Conservation (phyloP, 331 rosid genomes). For the Malus hybrid region DNA sequence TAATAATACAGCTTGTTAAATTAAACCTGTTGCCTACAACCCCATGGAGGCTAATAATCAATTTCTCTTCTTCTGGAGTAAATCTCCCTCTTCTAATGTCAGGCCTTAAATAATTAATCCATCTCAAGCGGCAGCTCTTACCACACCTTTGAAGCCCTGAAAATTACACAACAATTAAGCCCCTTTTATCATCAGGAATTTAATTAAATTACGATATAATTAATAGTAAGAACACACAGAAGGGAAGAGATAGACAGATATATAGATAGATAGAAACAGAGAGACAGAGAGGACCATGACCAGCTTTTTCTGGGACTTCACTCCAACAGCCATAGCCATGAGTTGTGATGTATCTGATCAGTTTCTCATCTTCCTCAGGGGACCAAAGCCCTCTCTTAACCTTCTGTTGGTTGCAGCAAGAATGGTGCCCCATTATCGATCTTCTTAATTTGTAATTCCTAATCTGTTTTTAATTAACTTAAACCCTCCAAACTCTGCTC, state of each 20-base stretch:
- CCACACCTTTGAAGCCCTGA: conserved; percentile 79
- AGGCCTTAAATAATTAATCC: conserved; percentile 79
- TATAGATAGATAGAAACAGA: too few species aligned
- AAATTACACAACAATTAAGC: not conserved
- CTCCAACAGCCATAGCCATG: conserved; percentile 96
- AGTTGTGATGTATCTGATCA: conserved; percentile 67
- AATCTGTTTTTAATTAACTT: not conserved
- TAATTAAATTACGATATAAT: not conserved
- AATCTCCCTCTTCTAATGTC: conserved; percentile 78
- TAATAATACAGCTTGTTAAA: conserved; percentile 2
- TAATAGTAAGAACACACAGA: not conserved
- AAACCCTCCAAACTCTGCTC: not conserved
- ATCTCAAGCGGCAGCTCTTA: conserved; percentile 72
- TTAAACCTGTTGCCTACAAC: conserved; percentile 73
- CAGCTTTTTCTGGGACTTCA: conserved; percentile 88
- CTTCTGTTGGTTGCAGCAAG: conserved; percentile 91
- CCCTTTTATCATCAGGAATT: not conserved
- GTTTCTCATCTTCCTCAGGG: conserved; percentile 89
- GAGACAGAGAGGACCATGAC: conserved; percentile 16
- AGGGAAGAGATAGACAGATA: not conserved
- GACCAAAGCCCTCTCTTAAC: conserved; percentile 93
- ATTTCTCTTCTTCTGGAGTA: conserved; percentile 63
- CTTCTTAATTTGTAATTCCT: not conserved
- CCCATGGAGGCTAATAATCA: conserved; percentile 70
- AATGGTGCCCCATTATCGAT: conserved; percentile 68